Base-by-base conservation (phyloP, 495 filamentous ascomycete species). In the Aspergillus carlsbadensis region DNA sequence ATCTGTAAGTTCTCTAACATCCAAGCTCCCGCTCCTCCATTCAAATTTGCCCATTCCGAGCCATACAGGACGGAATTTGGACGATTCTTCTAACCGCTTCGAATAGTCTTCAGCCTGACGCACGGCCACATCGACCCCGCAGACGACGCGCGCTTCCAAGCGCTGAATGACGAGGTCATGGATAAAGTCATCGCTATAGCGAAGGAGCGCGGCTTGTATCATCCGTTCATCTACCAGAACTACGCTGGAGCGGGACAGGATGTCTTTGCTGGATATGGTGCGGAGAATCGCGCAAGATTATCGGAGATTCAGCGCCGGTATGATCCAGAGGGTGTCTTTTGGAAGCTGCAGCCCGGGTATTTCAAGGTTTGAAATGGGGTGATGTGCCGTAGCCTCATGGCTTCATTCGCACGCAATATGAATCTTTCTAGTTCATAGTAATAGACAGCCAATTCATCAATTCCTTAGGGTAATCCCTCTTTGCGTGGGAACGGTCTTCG, bases 351-450 rank as follows among this genome's bases (percentile, higher is more conserved):
- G 21, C 18, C 42, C 13, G 18, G 42, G 1, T 45, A 20, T 22
- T 22, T 21, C 21, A 45, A 45, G 42, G 42, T 45, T 7, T 45
- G 42, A 45, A n/a, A n/a, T n/a, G n/a, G n/a, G n/a, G n/a, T n/a
- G n/a, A n/a, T n/a, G n/a, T n/a, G n/a, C n/a, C n/a, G n/a, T n/a
- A n/a, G n/a, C n/a, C n/a, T n/a, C n/a, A n/a, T n/a, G n/a, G n/a
- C n/a, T n/a, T n/a, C n/a, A n/a, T n/a, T n/a, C n/a, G n/a, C n/a
- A n/a, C n/a, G n/a, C n/a, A n/a, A n/a, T n/a, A n/a, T n/a, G n/a
- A n/a, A n/a, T n/a, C n/a, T n/a, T n/a, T n/a, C n/a, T n/a, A n/a
- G n/a, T n/a, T n/a, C n/a, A n/a, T n/a, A n/a, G n/a, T n/a, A n/a
- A n/a, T n/a, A n/a, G n/a, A n/a, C n/a, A n/a, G n/a, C n/a, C n/a